These are phyloP conservation scores for Globisporangium paddicum DNA, from an alignment of 352 stramenopile species.

Conservation along the genomic window DNA sequence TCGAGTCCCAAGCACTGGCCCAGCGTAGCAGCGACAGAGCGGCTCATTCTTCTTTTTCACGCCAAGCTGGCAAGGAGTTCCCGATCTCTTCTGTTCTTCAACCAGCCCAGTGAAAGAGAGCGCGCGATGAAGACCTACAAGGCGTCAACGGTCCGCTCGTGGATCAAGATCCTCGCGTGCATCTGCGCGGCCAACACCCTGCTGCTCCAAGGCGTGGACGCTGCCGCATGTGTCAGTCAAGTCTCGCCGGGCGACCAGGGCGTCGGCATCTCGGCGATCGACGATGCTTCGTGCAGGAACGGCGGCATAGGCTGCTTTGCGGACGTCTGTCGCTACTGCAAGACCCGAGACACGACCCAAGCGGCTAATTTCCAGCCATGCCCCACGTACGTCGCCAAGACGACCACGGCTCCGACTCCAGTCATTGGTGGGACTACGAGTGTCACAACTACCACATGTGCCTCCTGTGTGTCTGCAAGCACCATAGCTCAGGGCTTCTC, in stretches of 20 bases:
- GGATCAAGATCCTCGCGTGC: slow-evolving; percentile 7
- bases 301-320: slow-evolving; percentile 20
- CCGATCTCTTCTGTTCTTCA: not conserved
- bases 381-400: not conserved
- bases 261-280: slow-evolving; percentile 8
- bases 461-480: no score
- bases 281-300: slow-evolving; percentile 9
- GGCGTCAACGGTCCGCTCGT: not conserved
- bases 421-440: not conserved
- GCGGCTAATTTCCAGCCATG: slow-evolving; percentile 8
- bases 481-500: no score
- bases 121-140: slow-evolving; percentile 6
- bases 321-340: slow-evolving; percentile 20
- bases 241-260: slow-evolving; percentile 8
- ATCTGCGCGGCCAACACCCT: not conserved
- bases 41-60: slow-evolving; percentile 7
- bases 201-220: not conserved
- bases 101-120: not conserved
- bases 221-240: not conserved
- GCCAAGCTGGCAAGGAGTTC: not conserved
- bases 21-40: not conserved
- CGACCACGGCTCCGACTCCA: not conserved
- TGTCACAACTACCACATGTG: not conserved
- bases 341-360: slow-evolving; percentile 13
- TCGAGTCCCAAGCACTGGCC: not conserved